Evolutionary conservation across 2,329 filamentous ascomycete species (phyloP).

Genomic region (Colletotrichum sp.): DNA sequence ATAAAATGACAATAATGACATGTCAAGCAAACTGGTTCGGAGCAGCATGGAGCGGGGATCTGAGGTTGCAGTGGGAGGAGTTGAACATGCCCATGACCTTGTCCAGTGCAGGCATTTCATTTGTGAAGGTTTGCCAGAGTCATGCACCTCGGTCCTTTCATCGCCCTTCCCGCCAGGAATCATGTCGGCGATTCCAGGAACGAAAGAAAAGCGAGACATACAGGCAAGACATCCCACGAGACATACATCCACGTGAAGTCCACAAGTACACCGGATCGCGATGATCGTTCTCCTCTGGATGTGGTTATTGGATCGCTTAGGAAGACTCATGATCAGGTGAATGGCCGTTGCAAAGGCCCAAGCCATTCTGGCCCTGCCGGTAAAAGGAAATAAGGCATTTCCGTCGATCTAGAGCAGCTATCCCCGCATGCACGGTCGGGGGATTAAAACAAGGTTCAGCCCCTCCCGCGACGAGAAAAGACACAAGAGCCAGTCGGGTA

Average conservation of each 20-base stretch:
- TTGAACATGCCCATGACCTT: neutral
- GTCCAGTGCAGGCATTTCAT: neutral
- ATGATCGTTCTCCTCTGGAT: neutral
- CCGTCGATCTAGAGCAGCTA: neutral
- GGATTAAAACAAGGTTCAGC: slow-evolving; percentile 20
- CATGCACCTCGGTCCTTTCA: neutral
- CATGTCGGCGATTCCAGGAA: neutral
- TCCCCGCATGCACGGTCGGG: slow-evolving; percentile 13
- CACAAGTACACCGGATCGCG: neutral
- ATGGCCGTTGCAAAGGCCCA: neutral
- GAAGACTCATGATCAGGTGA: neutral
- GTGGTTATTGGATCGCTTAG: slow-evolving; percentile 2
- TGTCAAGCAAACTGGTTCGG: neutral
- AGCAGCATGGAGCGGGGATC: neutral
- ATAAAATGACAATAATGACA: neutral
- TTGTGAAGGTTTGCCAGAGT: neutral
- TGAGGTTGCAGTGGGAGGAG: neutral
- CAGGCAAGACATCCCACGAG: neutral
- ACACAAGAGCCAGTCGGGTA: neutral
- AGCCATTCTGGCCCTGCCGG: neutral
- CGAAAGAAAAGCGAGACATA: neutral
- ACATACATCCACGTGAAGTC: neutral
- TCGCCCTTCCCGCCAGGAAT: neutral
- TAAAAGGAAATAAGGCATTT: neutral
- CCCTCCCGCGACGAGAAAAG: slow-evolving; percentile 2